Evolutionary conservation across 148 eudicot genomes (phyloP).

Genomic region (Chenopodium formosanum): DNA sequence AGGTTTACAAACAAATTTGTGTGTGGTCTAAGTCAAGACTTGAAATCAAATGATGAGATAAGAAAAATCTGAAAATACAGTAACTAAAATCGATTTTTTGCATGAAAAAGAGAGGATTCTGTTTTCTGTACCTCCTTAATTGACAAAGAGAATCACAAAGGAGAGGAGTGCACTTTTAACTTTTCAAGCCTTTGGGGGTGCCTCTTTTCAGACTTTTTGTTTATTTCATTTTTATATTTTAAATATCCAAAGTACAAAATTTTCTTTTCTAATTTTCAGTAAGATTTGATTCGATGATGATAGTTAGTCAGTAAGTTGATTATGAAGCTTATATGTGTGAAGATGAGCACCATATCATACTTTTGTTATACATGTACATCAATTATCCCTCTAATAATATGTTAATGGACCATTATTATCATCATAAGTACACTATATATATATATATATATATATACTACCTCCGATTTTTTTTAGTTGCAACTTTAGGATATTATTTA

Average conservation of each 20-base stretch:
- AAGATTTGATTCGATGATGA: not conserved
- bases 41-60: slow-evolving; percentile 29
- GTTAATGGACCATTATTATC: not conserved
- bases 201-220: slow-evolving; percentile 9
- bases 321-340: not conserved
- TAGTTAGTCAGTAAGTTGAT: too few relatives aligned
- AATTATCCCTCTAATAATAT: not conserved
- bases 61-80: slow-evolving; percentile 17
- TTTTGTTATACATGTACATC: too few relatives aligned
- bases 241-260: slow-evolving; percentile 22
- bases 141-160: slow-evolving; percentile 33
- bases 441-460: too few relatives aligned
- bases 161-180: slow-evolving; percentile 15
- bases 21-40: slow-evolving; percentile 26
- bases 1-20: not conserved
- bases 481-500: too few relatives aligned
- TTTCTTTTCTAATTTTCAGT: not conserved
- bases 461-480: too few relatives aligned
- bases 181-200: slow-evolving; percentile 20
- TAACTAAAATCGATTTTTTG: not conserved
- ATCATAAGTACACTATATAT: not conserved
- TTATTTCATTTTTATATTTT: not conserved
- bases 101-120: slow-evolving; percentile 15
- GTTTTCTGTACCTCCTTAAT: slow-evolving; percentile 25
- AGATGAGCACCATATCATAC: not conserved